Evolutionary conservation across 2,329 filamentous ascomycete species (phyloP).

Genomic region (Neofusicoccum laricinum): DNA sequence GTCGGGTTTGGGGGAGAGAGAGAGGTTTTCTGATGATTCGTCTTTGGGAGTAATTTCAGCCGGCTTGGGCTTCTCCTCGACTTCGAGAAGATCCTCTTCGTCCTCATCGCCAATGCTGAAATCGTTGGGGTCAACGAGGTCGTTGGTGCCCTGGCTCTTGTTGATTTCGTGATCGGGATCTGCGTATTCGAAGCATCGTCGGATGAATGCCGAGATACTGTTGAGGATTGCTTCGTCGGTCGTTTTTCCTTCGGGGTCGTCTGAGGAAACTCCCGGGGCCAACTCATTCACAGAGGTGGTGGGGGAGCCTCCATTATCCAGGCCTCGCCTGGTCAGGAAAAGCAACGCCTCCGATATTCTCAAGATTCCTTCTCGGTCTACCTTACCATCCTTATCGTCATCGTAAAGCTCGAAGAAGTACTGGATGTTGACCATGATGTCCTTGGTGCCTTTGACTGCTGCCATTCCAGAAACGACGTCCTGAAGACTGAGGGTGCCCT

Average conservation of each 20-base stretch:
- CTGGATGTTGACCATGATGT: slow-evolving; percentile 96
- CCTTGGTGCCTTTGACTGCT: slow-evolving; percentile 84
- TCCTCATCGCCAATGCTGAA: slow-evolving; percentile 76
- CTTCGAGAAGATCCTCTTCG: slow-evolving; percentile 55
- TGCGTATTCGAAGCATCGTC: slow-evolving; percentile 95
- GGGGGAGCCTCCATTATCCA: slow-evolving; percentile 72
- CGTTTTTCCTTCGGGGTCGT: slow-evolving; percentile 23
- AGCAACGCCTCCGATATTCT: slow-evolving; percentile 90
- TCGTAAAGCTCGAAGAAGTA: slow-evolving; percentile 99
- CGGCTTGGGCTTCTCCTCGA: slow-evolving; percentile 41
- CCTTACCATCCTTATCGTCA: slow-evolving; percentile 83
- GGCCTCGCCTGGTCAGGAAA: slow-evolving; percentile 84
- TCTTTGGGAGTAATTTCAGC: slow-evolving; percentile 23
- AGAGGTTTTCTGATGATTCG: slow-evolving; percentile 18
- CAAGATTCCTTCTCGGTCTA: slow-evolving; percentile 92
- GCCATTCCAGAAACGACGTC: slow-evolving; percentile 90
- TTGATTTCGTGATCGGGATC: slow-evolving; percentile 75
- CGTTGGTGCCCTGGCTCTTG: slow-evolving; percentile 34
- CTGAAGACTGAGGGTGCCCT: slow-evolving; percentile 77
- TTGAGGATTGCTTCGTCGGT: slow-evolving; percentile 82
- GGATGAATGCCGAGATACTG: slow-evolving; percentile 92
- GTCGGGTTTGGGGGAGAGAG: slow-evolving; percentile 27
- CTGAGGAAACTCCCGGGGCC: slow-evolving; percentile 28
- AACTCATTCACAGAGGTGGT: slow-evolving; percentile 58
- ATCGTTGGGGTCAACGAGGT: slow-evolving; percentile 45